phyloP scores from a whole-genome alignment of 1,139 yeast species.

The Protomyces macrosporus region DNA sequence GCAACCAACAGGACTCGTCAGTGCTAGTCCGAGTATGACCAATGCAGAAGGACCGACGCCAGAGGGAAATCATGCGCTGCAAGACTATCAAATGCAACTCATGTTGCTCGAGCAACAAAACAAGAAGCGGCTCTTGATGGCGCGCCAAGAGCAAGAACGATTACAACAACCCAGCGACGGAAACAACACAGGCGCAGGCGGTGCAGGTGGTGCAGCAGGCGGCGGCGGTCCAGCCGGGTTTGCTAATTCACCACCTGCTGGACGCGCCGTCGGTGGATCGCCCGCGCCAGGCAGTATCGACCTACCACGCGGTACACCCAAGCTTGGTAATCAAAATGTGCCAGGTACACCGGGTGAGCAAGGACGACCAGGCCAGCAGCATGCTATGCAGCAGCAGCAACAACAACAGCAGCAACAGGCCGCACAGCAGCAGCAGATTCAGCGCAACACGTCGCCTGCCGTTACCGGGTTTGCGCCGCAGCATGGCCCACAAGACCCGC shows the following conservation, averaged over 20 bases:
- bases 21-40: constrained; percentile 23
- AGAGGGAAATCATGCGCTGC: constrained; percentile 43
- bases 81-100: constrained; percentile 71
- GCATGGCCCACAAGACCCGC: constrained; percentile 24
- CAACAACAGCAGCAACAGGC: constrained; percentile 9
- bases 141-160: constrained; percentile 41
- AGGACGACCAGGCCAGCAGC: constrained; percentile 36
- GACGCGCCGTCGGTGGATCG: constrained; percentile 21
- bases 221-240: constrained; percentile 27
- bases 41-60: constrained; percentile 20
- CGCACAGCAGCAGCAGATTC: constrained; percentile 1
- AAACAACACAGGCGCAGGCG: not conserved
- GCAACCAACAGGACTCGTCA: constrained; percentile 3
- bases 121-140: constrained; percentile 47
- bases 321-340: constrained; percentile 36
- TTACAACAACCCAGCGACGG: constrained; percentile 25
- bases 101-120: constrained; percentile 68
- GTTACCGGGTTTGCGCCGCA: constrained; percentile 28
- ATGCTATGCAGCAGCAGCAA: constrained; percentile 15
- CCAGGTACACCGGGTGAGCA: constrained; percentile 52
- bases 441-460: constrained; percentile 25
- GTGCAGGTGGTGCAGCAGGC: constrained; percentile 10
- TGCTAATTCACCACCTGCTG: constrained; percentile 30
- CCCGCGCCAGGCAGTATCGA: constrained; percentile 29
- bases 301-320: constrained; percentile 35